A percentile compares a stretch with the other conserved stretches of the same genome.
Evolutionary conservation across 1,139 yeast species (phyloP).

Genomic region (Kurtzmaniella natalensis): DNA sequence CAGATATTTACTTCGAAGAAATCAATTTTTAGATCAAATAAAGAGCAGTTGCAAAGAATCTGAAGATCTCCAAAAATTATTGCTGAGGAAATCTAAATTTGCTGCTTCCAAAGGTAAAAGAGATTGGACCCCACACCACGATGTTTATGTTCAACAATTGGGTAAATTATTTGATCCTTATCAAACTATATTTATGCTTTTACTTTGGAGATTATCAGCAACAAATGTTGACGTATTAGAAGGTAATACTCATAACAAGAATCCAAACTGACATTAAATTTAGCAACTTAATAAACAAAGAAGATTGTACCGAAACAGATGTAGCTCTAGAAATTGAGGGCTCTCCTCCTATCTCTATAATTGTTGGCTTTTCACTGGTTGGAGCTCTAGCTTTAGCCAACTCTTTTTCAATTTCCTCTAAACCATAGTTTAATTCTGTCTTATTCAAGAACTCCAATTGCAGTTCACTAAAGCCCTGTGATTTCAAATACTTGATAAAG

Average conservation of each 20-base stretch:
- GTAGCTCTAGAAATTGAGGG: constrained; percentile 4
- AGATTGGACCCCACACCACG: constrained; percentile 61
- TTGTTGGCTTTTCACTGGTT: constrained; percentile 12
- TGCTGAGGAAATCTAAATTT: constrained; percentile 36
- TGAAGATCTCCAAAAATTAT: constrained; percentile 24
- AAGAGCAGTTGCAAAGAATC: constrained; percentile 26
- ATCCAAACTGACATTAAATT: no score
- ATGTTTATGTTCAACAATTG: constrained; percentile 50
- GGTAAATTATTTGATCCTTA: constrained; percentile 65
- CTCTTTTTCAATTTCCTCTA: constrained; percentile 35
- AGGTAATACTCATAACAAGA: constrained; percentile 8
- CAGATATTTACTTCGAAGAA: constrained; percentile 54
- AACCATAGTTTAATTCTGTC: constrained; percentile 29
- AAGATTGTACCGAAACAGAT: no score
- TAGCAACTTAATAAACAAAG: no score
- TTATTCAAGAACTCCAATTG: constrained; percentile 25
- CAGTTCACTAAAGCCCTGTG: constrained; percentile 24
- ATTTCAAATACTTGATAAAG: constrained; percentile 11
- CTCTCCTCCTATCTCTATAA: constrained; percentile 36
- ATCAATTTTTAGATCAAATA: constrained; percentile 42
- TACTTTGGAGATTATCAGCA: constrained; percentile 68
- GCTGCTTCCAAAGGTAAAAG: constrained; percentile 37
- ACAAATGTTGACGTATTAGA: constrained; percentile 52
- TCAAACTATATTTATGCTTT: constrained; percentile 62
- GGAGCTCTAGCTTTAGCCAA: constrained; percentile 24